Conservation (phyloP, 169 alveolate genomes). For the Toxoplasma gondii region DNA sequence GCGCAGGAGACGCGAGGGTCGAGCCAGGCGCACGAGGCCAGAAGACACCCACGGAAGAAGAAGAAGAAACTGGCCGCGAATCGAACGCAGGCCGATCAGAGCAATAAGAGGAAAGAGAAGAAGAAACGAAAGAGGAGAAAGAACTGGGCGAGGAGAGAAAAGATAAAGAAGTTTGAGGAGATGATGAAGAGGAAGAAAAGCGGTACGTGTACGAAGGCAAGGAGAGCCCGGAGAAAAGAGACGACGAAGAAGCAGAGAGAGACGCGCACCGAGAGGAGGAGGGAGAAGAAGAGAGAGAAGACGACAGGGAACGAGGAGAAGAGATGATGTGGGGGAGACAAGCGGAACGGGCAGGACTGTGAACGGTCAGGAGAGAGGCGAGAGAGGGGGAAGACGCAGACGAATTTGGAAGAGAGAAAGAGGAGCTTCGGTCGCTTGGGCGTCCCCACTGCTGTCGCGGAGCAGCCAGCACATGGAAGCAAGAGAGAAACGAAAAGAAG, state of each 20-base stretch:
- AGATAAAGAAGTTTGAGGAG: not conserved
- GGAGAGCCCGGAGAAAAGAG: not conserved
- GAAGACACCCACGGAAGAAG: not conserved
- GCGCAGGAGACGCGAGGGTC: not conserved
- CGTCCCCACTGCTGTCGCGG: not conserved
- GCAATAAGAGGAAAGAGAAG: not conserved
- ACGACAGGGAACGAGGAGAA: not conserved
- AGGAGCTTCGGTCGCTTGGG: not conserved
- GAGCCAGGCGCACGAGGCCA: not conserved
- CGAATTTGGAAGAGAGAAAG: not conserved
- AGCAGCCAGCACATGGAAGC: too few species aligned
- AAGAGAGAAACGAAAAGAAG: too few species aligned
- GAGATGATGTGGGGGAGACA: not conserved
- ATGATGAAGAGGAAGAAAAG: not conserved
- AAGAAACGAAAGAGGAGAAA: not conserved
- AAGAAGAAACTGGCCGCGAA: not conserved
- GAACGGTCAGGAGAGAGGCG: not conserved
- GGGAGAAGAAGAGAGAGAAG: not conserved
- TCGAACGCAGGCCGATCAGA: not conserved
- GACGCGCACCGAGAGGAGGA: not conserved
- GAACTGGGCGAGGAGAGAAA: not conserved
- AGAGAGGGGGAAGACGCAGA: not conserved
- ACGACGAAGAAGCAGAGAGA: not conserved
- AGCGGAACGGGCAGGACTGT: not conserved
- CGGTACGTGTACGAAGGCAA: not conserved